phyloP scores from a whole-genome alignment of 2,329 filamentous ascomycete genomes.

The Beauveria rudraprayagi region DNA sequence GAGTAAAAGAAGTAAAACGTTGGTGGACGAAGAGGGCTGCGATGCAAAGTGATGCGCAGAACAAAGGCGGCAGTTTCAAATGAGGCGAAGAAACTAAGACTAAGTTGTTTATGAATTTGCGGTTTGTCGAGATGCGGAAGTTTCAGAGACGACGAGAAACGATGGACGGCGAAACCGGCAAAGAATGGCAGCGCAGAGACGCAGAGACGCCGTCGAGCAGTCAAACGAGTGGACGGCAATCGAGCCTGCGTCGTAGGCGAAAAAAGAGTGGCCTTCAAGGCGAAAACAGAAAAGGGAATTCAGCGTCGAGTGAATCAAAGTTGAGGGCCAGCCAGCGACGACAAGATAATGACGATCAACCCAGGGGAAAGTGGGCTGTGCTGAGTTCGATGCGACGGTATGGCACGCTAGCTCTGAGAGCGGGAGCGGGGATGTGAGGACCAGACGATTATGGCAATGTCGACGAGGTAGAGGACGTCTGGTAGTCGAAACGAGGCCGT shows the following conservation, averaged over 20 bases:
- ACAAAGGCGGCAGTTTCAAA: background rate
- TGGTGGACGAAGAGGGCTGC: background rate
- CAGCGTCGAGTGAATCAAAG: conserved; percentile 12
- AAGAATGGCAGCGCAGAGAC: background rate
- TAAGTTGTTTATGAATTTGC: background rate
- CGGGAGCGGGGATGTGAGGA: background rate
- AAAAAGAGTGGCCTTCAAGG: background rate
- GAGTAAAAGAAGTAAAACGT: background rate
- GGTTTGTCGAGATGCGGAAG: background rate
- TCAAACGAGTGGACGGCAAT: conserved; percentile 9
- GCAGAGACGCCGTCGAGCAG: background rate
- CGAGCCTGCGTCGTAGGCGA: background rate
- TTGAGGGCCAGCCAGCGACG: background rate
- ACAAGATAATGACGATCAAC: background rate
- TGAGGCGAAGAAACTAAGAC: background rate
- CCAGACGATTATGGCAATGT: background rate
- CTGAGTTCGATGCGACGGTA: background rate
- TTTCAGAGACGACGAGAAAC: background rate
- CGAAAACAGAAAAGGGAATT: conserved; percentile 6
- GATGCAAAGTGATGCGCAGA: background rate
- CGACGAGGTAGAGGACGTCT: background rate
- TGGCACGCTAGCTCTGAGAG: background rate
- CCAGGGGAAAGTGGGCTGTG: background rate
- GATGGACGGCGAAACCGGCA: background rate
- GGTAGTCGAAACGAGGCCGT: background rate